Evolutionary conservation across 139 green algal species (phyloP), one percentile per base, ranked within the genome.

Genomic region (Volvox reticuliferus): DNA sequence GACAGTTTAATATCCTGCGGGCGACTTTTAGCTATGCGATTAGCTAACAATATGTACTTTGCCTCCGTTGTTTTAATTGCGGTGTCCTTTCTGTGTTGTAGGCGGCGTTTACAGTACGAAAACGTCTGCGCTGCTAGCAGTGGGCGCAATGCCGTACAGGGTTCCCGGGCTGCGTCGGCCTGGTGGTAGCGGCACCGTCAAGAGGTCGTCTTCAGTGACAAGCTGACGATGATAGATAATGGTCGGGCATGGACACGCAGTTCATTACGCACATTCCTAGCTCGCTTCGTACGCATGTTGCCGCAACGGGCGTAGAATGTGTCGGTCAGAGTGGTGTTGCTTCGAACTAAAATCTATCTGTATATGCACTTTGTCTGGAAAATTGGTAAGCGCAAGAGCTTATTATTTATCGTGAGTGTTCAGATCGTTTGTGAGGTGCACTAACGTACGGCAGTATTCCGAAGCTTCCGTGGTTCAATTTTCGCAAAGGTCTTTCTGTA

Each of bases 141-240:
- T 65, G 3, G 85, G 69, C 5, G 71, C 71, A 12, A 18, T 33
- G 6, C 3, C 85, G 22, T 89, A 89, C 71, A 36, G 69, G 1
- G 85, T 89, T 36, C 30, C 85, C 0, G 85, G 85, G 3, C 71
- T 89, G 37, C 85, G 85, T 3, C 85, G 85, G 0, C 85, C 85
- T 3, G 30, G 81, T 30, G 30, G 61, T 61, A 32, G 28, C 44
- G 61, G 79, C 50, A 24, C 6, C 44, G 36, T n/a, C 44, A 86
- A 86, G 30, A 44, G 61, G 32, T 24, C 75, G 1, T 33, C 65
- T 5, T 55, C 44, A 55, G 44, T 14, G 44, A 55, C 44, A 55
- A 55, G 44, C 44, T 55, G 44, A 55, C 9, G 44, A 55, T 55
- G 9, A 55, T 55, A 9, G 44, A 5, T 14, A 55, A 14, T 55